Evolutionary conservation across 2,329 filamentous ascomycete genomes (phyloP).

Genomic region (Massarina eburnea): DNA sequence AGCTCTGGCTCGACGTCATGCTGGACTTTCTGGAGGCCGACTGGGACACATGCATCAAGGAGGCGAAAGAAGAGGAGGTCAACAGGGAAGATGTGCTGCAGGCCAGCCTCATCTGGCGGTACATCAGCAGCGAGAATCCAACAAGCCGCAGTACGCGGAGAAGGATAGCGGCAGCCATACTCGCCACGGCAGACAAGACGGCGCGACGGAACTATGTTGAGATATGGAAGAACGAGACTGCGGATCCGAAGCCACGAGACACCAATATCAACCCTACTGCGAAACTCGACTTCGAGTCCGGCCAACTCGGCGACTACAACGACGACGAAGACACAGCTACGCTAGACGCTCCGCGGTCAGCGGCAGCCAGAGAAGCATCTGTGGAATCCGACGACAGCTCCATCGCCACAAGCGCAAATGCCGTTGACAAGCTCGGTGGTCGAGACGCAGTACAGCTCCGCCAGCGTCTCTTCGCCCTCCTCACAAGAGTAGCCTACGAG

Average conservation of each 20-base stretch:
- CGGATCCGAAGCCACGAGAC: constrained; percentile 46
- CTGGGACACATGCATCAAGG: constrained; percentile 58
- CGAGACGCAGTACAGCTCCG: constrained; percentile 63
- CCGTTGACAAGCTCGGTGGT: constrained; percentile 37
- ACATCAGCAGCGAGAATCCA: constrained; percentile 50
- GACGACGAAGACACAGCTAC: constrained; percentile 34
- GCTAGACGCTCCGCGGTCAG: constrained; percentile 17
- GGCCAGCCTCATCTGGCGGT: constrained; percentile 63
- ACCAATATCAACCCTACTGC: constrained; percentile 61
- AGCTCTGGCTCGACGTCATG: constrained; percentile 76
- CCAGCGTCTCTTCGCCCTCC: constrained; percentile 63
- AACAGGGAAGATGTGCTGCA: constrained; percentile 38
- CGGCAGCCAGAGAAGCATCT: constrained; percentile 3
- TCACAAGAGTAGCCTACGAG: constrained; percentile 41
- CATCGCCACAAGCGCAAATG: constrained; percentile 10
- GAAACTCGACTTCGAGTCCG: constrained; percentile 56
- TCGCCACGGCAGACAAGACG: constrained; percentile 64
- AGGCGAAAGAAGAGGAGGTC: constrained; percentile 19
- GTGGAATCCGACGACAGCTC: not conserved
- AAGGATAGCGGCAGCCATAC: constrained; percentile 65
- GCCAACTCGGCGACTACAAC: constrained; percentile 60
- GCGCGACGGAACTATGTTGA: constrained; percentile 60
- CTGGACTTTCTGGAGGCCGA: constrained; percentile 75
- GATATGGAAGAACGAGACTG: constrained; percentile 68
- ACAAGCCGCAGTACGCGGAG: constrained; percentile 45